Conservation (phyloP, 1,284 basidiomycete genomes). For the Trichosporon sp. region DNA sequence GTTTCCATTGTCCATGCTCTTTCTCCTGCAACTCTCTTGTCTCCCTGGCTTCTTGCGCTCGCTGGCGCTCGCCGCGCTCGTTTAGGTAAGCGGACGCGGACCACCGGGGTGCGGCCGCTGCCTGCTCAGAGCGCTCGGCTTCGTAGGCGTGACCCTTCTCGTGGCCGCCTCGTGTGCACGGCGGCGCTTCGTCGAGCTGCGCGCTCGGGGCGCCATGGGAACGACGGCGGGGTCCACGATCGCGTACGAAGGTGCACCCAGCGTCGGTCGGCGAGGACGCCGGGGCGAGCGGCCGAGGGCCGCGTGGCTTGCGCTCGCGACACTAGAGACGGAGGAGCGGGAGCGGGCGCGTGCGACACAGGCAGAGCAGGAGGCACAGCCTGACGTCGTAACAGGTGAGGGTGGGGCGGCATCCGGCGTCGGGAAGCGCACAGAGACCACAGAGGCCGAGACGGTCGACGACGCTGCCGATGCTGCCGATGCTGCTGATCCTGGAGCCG, state of each 20-base stretch:
- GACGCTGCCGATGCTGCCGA: background rate
- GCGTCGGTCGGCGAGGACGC: background rate
- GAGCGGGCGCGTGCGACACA: conserved; percentile 3
- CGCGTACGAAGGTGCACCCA: too few species aligned
- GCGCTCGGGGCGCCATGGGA: background rate
- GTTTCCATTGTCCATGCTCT: background rate
- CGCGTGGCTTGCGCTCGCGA: background rate
- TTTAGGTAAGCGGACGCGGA: background rate
- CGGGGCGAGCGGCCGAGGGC: conserved; percentile 7
- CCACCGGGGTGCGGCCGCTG: background rate
- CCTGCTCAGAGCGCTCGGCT: background rate
- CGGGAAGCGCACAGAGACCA: background rate
- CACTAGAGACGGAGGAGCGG: background rate
- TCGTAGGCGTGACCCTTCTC: background rate
- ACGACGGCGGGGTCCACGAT: background rate
- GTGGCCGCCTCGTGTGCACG: background rate
- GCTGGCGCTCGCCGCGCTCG: background rate
- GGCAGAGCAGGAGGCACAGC: background rate
- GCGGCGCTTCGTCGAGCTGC: background rate
- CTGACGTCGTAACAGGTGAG: background rate
- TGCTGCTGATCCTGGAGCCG: too few species aligned
- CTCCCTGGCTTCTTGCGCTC: too few species aligned
- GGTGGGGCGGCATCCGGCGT: background rate
- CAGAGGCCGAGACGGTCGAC: background rate
- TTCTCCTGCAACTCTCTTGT: too few species aligned